Evolutionary conservation across 1,284 basidiomycete genomes (phyloP).

Genomic region (Psilocybe mexicana): DNA sequence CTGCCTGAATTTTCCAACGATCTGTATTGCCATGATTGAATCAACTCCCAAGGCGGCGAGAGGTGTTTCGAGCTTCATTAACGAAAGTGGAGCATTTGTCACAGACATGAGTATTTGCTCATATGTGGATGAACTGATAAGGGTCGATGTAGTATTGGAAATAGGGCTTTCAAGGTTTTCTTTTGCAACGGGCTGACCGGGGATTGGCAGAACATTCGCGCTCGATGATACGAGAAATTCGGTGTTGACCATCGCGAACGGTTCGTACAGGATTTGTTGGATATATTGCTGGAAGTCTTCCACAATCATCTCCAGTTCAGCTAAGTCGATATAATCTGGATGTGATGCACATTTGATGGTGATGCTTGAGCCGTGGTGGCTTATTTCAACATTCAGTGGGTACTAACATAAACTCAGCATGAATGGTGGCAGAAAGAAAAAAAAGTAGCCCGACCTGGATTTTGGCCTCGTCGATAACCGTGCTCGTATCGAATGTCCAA

Average conservation of each 20-base stretch:
- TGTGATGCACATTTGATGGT: constrained; percentile 39
- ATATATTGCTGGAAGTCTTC: constrained; percentile 31
- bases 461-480: constrained; percentile 33
- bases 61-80: constrained; percentile 33
- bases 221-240: constrained; percentile 1
- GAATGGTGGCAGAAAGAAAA: not conserved
- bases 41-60: constrained; percentile 49
- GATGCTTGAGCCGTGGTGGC: constrained; percentile 35
- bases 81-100: constrained; percentile 20
- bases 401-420: constrained; percentile 34
- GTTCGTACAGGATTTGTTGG: constrained; percentile 28
- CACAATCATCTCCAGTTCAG: constrained; percentile 28
- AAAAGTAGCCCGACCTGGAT: constrained; percentile 37
- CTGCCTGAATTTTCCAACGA: constrained; percentile 40
- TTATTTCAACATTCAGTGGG: constrained; percentile 46
- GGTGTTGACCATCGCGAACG: constrained; percentile 22
- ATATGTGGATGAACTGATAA: constrained; percentile 1
- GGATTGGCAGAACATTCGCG: not conserved
- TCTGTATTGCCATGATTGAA: constrained; percentile 52
- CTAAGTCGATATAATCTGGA: constrained; percentile 29
- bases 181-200: not conserved
- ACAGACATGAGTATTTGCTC: constrained; percentile 20
- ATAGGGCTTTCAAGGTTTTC: not conserved
- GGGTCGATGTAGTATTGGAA: constrained; percentile 7
- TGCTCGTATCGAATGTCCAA: constrained; percentile 37